These are phyloP conservation scores for Wickerhamiella occidentalis DNA, from an alignment of 805 yeast species.

Conservation along the genomic window DNA sequence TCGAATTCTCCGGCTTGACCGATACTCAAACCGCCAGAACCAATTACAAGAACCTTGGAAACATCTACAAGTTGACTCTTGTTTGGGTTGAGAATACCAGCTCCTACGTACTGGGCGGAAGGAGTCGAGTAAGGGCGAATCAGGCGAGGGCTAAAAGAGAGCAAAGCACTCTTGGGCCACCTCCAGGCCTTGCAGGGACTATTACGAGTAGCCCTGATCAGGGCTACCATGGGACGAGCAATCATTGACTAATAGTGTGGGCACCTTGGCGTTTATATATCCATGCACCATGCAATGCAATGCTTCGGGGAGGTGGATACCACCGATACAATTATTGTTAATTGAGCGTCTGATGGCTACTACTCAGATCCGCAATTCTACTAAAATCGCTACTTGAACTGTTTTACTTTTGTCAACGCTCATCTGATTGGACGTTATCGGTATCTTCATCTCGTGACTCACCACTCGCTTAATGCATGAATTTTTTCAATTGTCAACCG, in stretches of 20 bases:
- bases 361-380: too few species aligned
- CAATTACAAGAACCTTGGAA: conserved; percentile 76
- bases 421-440: too few species aligned
- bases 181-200: conserved; percentile 17
- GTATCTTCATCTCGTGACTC: too few species aligned
- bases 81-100: conserved; percentile 28
- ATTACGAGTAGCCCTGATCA: conserved; percentile 18
- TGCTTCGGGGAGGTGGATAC: background rate
- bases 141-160: background rate
- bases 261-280: background rate
- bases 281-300: conserved; percentile 1
- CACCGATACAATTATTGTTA: too few species aligned
- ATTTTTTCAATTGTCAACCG: too few species aligned
- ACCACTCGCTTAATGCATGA: too few species aligned
- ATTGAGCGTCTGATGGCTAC: too few species aligned
- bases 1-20: conserved; percentile 99
- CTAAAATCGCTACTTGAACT: too few species aligned
- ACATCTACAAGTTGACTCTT: conserved; percentile 55
- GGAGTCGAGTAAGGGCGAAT: conserved; percentile 2
- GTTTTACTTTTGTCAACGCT: too few species aligned
- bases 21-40: conserved; percentile 93
- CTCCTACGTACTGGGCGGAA: conserved; percentile 26
- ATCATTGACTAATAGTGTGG: conserved; percentile 10
- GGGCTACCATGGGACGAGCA: conserved; percentile 16
- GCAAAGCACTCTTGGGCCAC: conserved; percentile 6